Percentiles rank a stretch among this genome's conserved stretches.
These are phyloP conservation scores for Malus hybrid DNA, from an alignment of 331 rosid species.

Conservation along the genomic window DNA sequence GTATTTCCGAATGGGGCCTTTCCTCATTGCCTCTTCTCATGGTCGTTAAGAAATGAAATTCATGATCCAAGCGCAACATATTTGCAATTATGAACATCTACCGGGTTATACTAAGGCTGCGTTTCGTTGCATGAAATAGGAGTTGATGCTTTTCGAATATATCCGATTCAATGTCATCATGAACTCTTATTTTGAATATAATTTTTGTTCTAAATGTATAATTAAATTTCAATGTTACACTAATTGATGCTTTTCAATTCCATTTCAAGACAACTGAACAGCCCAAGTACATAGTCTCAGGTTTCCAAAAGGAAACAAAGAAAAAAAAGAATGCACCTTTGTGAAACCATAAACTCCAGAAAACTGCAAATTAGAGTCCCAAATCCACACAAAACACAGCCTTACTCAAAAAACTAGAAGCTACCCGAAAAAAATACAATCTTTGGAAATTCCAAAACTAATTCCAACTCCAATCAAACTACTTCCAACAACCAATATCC, in stretches of 20 bases:
- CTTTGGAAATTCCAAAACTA: constrained; percentile 2
- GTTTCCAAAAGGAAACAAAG: neutral
- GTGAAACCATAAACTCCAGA: constrained; percentile 13
- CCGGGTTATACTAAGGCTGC: constrained; percentile 2
- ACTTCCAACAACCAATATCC: neutral
- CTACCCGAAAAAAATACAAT: constrained; percentile 6
- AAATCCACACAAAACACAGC: constrained; percentile 1
- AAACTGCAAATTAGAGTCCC: constrained; percentile 13
- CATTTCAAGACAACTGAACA: constrained; percentile 10
- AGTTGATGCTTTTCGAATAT: constrained; percentile 3
- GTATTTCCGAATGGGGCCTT: neutral
- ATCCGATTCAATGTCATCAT: constrained; percentile 9
- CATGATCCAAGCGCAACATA: neutral
- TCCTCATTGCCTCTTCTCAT: neutral
- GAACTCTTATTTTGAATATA: constrained; percentile 2
- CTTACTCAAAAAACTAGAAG: constrained; percentile 5
- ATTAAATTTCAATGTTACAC: neutral
- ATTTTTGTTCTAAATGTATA: neutral
- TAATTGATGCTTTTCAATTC: constrained; percentile 6
- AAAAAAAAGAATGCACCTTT: neutral
- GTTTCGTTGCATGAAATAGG: constrained; percentile 22
- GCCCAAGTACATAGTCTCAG: constrained; percentile 12
- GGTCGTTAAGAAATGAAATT: neutral
- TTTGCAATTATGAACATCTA: neutral
- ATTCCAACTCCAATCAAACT: constrained; percentile 11